These are phyloP conservation scores for Tuber microsphaerosporum DNA, from an alignment of 495 filamentous ascomycete species.

Conservation along the genomic window DNA sequence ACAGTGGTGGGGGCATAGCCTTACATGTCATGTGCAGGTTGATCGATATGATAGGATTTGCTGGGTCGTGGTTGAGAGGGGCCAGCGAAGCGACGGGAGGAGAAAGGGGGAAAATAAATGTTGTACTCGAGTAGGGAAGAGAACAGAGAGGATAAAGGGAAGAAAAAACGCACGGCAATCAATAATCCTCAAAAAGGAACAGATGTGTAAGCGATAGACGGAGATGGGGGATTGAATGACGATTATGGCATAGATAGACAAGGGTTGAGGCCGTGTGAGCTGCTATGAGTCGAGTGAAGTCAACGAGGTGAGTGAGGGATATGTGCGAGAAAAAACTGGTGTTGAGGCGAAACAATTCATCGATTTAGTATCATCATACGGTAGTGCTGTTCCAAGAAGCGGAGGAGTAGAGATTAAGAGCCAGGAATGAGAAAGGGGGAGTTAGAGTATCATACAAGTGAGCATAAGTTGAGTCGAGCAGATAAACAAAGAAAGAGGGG, in stretches of 20 bases:
- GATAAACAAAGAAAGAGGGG: neutral
- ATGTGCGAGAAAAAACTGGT: constrained; percentile 22
- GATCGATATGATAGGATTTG: constrained; percentile 20
- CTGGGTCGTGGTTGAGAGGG: constrained; percentile 9
- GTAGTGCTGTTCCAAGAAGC: constrained; percentile 15
- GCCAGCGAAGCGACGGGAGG: constrained; percentile 21
- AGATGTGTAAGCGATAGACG: neutral
- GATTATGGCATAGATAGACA: neutral
- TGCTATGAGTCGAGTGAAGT: constrained; percentile 12
- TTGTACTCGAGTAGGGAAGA: neutral
- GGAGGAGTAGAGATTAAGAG: neutral
- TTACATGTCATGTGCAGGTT: constrained; percentile 16
- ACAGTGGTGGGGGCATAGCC: constrained; percentile 8
- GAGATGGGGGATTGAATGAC: neutral
- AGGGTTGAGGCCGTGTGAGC: constrained; percentile 15
- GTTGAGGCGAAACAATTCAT: constrained; percentile 37
- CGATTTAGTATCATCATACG: constrained; percentile 20
- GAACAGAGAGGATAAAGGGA: neutral
- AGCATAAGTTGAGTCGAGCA: neutral
- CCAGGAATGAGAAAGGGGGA: neutral
- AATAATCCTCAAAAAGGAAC: neutral
- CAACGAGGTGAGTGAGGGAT: constrained; percentile 35
- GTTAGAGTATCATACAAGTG: neutral
- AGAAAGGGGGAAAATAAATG: neutral
- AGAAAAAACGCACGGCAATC: neutral